Evolutionary conservation across 139 green algal species (phyloP), one percentile per base, ranked within the genome.

Genomic region (Chlorella sp.): DNA sequence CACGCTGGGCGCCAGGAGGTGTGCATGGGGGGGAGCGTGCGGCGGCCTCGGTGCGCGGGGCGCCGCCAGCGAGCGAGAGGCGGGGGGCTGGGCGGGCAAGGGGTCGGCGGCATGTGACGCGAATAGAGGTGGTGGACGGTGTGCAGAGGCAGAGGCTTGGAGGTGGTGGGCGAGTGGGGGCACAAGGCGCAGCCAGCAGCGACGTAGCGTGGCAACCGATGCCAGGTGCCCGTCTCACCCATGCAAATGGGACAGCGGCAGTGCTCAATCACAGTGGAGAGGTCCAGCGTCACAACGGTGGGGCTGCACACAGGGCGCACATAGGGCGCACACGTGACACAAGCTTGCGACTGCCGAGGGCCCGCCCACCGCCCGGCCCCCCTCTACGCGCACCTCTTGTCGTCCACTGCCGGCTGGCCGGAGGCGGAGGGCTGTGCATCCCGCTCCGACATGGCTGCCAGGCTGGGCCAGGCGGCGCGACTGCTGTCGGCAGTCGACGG

Each of bases 231-330:
- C 6, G 25, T 25, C 66, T 64, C 38, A 80, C 71, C 73, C 53
- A 70, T 81, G 64, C 73, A 84, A 7, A 84, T 69, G 35, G 77
- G 60, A 33, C 77, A 82, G 3, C 40, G 27, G 60, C 62, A 71
- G 29, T 68, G 62, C 48, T 81, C 65, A 17, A 65, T 15, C 2
- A 81, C 21, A 9, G 12, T 8, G 6, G 33, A 25, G 15, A 80
- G 46, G 27, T 73, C 43, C 25, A 80, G 35, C 33, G 48, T 45
- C 25, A 80, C n/a, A n/a, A n/a, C 64, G 48, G 7, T 40, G 19
- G 58, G 5, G 21, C 73, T 70, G 51, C 70, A 68, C 11, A 17
- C 9, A 56, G 31, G 48, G 11, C 21, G n/a, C n/a, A 12, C 45
- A 71, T n/a, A 23, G 2, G 50, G 56, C 3, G 53, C 4, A 61